phyloP scores from a whole-genome alignment of 306 rosid genomes.

The Carpinus fangiana region DNA sequence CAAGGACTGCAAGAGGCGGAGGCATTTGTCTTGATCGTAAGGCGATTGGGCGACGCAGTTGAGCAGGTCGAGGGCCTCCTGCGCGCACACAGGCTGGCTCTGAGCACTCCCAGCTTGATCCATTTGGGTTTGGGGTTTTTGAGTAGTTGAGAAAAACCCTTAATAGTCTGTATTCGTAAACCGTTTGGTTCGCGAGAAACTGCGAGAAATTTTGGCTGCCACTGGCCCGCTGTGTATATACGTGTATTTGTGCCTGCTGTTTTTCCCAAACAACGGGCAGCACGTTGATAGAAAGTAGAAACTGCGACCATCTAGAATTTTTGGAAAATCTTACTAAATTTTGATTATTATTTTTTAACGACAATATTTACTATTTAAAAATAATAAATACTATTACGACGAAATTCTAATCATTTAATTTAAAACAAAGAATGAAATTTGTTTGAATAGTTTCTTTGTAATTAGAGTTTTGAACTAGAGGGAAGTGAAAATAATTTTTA shows the following conservation, averaged over 20 bases:
- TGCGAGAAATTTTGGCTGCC: background rate
- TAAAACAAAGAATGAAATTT: too few relatives aligned
- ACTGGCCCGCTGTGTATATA: background rate
- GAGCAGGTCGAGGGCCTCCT: constrained; percentile 71
- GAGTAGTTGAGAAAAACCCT: constrained; percentile 5
- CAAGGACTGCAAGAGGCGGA: constrained; percentile 56
- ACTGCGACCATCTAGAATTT: too few relatives aligned
- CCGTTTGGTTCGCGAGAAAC: constrained; percentile 11
- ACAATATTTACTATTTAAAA: too few relatives aligned
- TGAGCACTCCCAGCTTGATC: constrained; percentile 30
- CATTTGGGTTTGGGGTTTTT: constrained; percentile 45
- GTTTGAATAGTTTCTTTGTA: too few relatives aligned
- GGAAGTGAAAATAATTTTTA: too few relatives aligned
- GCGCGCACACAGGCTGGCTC: constrained; percentile 56
- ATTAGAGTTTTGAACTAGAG: too few relatives aligned
- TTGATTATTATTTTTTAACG: too few relatives aligned
- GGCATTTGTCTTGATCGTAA: constrained; percentile 65
- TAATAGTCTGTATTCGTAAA: too few relatives aligned
- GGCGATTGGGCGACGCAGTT: constrained; percentile 75
- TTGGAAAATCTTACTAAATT: too few relatives aligned
- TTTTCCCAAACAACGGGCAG: background rate
- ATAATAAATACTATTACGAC: too few relatives aligned
- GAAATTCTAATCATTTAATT: too few relatives aligned
- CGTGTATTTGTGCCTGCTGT: background rate
- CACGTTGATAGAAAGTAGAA: too few relatives aligned